Conservation (phyloP, 139 green algal genomes). For the Trebouxia sp. region DNA sequence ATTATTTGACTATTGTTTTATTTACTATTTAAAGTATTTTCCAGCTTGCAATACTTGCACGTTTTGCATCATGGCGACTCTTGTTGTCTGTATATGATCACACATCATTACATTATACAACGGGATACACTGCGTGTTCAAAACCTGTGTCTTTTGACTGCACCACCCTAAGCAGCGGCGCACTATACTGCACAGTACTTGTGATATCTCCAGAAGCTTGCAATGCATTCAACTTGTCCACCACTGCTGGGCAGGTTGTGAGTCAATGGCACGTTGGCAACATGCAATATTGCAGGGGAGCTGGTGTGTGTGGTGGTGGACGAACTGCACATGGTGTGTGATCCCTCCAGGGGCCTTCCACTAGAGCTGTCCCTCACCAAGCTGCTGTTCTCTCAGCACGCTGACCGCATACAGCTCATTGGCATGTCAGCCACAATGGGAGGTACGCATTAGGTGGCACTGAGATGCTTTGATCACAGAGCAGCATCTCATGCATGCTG, state of each 20-base stretch:
- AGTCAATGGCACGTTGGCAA: neutral
- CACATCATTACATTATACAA: too few relatives aligned
- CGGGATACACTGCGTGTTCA: too few relatives aligned
- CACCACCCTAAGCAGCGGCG: too few relatives aligned
- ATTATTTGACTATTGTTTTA: too few relatives aligned
- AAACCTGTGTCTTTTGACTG: too few relatives aligned
- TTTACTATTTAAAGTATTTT: too few relatives aligned
- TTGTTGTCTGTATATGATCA: too few relatives aligned
- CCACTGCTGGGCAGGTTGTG: too few relatives aligned
- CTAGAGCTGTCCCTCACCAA: slow-evolving; percentile 98
- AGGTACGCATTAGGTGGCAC: neutral
- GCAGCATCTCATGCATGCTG: neutral
- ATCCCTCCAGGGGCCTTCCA: slow-evolving; percentile 83
- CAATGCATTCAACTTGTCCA: too few relatives aligned
- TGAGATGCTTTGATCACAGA: neutral
- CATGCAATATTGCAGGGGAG: slow-evolving; percentile 34
- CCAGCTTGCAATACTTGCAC: too few relatives aligned
- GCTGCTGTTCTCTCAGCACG: slow-evolving; percentile 48
- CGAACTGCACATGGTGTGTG: slow-evolving; percentile 91
- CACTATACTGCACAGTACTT: too few relatives aligned
- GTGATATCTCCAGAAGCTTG: neutral
- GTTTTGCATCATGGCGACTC: too few relatives aligned
- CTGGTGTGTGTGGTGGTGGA: slow-evolving; percentile 77
- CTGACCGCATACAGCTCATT: slow-evolving; percentile 78
- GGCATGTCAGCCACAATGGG: slow-evolving; percentile 96